phyloP scores from a whole-genome alignment of 306 rosid genomes.

The Trichosanthes cucumerina region DNA sequence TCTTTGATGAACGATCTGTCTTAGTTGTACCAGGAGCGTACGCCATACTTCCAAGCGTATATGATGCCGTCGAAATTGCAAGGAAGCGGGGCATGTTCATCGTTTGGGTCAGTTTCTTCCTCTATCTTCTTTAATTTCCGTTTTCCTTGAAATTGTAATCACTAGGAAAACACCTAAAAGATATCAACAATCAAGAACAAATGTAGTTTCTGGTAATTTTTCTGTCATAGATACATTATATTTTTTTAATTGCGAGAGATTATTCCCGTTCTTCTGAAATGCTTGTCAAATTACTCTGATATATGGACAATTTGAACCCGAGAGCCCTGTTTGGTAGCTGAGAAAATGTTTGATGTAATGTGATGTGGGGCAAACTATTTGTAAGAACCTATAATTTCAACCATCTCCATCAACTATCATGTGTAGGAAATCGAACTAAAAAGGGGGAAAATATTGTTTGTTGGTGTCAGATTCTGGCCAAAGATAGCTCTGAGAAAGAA shows the following conservation, averaged over 20 bases:
- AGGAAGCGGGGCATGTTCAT: slow-evolving; percentile 58
- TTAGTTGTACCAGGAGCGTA: slow-evolving; percentile 49
- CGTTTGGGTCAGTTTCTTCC: slow-evolving; percentile 44
- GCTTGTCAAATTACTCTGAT: not conserved
- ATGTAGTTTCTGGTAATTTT: not conserved
- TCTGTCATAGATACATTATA: not conserved
- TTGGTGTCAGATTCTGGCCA: not conserved
- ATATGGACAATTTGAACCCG: not conserved
- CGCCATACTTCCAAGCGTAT: slow-evolving; percentile 58
- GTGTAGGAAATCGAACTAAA: not conserved
- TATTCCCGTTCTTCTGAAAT: not conserved
- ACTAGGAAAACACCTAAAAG: not conserved
- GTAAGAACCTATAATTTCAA: not conserved
- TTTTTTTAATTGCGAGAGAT: not conserved
- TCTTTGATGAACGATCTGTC: slow-evolving; percentile 41
- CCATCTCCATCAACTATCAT: not conserved
- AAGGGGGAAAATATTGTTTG: not conserved
- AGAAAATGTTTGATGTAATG: not conserved
- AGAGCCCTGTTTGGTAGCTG: slow-evolving; percentile 2
- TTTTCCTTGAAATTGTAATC: not conserved
- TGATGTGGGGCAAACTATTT: not conserved
- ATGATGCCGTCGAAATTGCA: slow-evolving; percentile 50
- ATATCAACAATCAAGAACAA: not conserved
- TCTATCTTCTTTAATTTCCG: not conserved
- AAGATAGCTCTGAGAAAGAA: not conserved